Evolutionary conservation across 2,329 filamentous ascomycete genomes (phyloP).

Genomic region (Alternaria ventricosa): DNA sequence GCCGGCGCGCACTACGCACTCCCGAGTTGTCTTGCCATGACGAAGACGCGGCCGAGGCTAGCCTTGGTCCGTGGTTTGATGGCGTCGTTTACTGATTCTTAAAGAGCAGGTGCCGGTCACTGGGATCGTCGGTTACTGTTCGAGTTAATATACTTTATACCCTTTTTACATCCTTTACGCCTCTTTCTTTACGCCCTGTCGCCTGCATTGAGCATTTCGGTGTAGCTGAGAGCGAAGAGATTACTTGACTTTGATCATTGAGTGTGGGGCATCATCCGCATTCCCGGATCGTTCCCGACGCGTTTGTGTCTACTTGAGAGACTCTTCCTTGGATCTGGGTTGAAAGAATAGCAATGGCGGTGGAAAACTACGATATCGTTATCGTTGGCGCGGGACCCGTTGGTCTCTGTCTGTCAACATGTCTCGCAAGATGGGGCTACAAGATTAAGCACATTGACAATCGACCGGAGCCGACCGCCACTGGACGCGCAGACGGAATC

Average conservation of each 20-base stretch:
- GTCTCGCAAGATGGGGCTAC: conserved; percentile 90
- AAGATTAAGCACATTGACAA: conserved; percentile 96
- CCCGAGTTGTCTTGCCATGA: conserved; percentile 35
- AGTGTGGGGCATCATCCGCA: not conserved
- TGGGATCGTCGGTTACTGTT: conserved; percentile 3
- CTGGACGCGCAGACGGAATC: conserved; percentile 88
- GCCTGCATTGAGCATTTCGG: not conserved
- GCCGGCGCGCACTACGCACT: conserved; percentile 25
- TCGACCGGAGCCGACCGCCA: conserved; percentile 80
- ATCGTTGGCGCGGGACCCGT: conserved; percentile 90
- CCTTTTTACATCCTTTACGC: not conserved
- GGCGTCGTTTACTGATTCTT: conserved; percentile 14
- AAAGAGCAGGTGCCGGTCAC: conserved; percentile 7
- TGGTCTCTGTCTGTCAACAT: conserved; percentile 85
- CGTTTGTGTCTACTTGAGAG: not conserved
- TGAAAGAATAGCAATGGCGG: conserved; percentile 15
- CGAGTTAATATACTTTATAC: not conserved
- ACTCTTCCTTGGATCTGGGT: not conserved
- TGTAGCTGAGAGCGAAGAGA: not conserved
- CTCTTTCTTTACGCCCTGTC: not conserved
- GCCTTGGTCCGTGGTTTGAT: conserved; percentile 14
- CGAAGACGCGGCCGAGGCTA: conserved; percentile 16
- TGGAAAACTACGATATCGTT: conserved; percentile 70
- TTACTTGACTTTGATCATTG: conserved; percentile 10
- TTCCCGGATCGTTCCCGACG: conserved; percentile 1